Conservation (phyloP, 2,329 filamentous ascomycete species). For the Botrytis hyacinthi region DNA sequence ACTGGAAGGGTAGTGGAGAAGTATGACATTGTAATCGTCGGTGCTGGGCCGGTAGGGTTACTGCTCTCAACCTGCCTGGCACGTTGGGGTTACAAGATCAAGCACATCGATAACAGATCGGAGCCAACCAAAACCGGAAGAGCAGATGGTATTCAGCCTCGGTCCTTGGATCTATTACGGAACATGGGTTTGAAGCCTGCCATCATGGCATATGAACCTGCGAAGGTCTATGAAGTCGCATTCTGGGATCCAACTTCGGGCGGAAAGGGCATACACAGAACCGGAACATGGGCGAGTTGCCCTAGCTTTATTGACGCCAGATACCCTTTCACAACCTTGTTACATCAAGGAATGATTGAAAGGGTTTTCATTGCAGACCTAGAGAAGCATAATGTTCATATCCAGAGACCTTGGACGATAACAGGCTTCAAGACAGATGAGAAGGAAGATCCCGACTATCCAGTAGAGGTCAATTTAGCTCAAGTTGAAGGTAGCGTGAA, state of each 20-base stretch:
- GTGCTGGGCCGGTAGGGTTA: constrained; percentile 84
- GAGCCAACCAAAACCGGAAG: constrained; percentile 83
- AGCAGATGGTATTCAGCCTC: constrained; percentile 88
- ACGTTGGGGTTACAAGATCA: constrained; percentile 92
- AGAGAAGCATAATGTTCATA: constrained; percentile 55
- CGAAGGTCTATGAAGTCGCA: constrained; percentile 76
- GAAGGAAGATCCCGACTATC: constrained; percentile 61
- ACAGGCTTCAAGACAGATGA: constrained; percentile 59
- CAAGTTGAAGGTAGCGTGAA: constrained; percentile 72
- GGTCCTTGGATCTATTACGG: constrained; percentile 79
- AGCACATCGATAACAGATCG: constrained; percentile 87
- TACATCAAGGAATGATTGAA: constrained; percentile 72
- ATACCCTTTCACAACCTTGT: constrained; percentile 67
- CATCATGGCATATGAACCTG: constrained; percentile 84
- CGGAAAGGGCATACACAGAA: constrained; percentile 59
- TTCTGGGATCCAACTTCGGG: constrained; percentile 66
- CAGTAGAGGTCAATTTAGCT: constrained; percentile 74
- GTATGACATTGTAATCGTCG: constrained; percentile 76
- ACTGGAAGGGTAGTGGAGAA: constrained; percentile 25
- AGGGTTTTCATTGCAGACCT: constrained; percentile 67
- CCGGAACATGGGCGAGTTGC: constrained; percentile 80
- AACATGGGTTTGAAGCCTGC: constrained; percentile 87
- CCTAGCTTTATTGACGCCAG: constrained; percentile 76
- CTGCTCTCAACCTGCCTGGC: constrained; percentile 85
- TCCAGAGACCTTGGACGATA: constrained; percentile 66